These are phyloP conservation scores for Candida maesae DNA, from an alignment of 805 yeast species.

Conservation along the genomic window DNA sequence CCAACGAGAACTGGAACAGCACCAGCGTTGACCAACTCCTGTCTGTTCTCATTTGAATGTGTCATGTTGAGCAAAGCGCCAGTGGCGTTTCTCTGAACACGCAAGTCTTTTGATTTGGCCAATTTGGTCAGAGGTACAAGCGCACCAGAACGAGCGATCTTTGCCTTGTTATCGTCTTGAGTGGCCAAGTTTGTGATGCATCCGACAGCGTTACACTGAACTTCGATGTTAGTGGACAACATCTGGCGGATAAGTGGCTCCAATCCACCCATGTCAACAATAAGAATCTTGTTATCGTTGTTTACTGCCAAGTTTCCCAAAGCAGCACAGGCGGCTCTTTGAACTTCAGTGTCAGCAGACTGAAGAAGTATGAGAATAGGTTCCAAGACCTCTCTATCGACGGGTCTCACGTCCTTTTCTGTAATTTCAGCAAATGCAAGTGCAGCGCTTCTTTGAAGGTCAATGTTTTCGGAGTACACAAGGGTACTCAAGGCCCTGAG, in stretches of 20 bases:
- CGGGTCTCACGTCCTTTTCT: constrained; percentile 91
- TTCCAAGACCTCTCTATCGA: constrained; percentile 85
- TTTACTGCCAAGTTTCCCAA: constrained; percentile 97
- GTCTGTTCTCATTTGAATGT: constrained; percentile 93
- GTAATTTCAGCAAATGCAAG: constrained; percentile 98
- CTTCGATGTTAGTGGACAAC: constrained; percentile 96
- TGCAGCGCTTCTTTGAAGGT: constrained; percentile 94
- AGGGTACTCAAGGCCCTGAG: constrained; percentile 85
- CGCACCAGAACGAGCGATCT: constrained; percentile 96
- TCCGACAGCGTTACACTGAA: constrained; percentile 98
- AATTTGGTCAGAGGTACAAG: constrained; percentile 88
- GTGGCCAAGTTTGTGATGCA: constrained; percentile 98
- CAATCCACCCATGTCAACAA: constrained; percentile 97
- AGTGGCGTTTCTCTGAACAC: constrained; percentile 98
- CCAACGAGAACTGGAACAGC: constrained; percentile 96
- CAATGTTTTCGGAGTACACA: constrained; percentile 92
- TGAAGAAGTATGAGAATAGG: constrained; percentile 88
- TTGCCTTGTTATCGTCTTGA: constrained; percentile 93
- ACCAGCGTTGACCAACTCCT: constrained; percentile 94
- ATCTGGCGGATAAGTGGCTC: constrained; percentile 95
- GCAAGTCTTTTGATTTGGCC: constrained; percentile 89
- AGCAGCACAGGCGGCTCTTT: constrained; percentile 98
- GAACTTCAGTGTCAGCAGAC: constrained; percentile 88
- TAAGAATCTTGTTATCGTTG: constrained; percentile 86
- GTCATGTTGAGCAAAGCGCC: constrained; percentile 98